Evolutionary conservation across 768 basidiomycete genomes (phyloP).

Genomic region (Suillus lakei): DNA sequence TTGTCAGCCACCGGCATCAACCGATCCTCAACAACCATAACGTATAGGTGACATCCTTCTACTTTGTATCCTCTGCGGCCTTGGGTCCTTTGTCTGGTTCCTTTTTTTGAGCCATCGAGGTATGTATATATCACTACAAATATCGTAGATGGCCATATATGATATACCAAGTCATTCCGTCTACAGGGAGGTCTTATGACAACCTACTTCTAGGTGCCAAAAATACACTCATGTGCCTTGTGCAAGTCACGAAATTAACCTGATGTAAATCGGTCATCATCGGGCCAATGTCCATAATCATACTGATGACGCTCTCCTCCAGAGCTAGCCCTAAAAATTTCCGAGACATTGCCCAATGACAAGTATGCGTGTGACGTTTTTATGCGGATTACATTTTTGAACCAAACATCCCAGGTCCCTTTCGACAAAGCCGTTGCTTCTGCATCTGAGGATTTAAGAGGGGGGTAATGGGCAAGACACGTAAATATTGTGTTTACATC

Average conservation of each 20-base stretch:
- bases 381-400: not conserved
- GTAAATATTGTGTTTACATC: not conserved
- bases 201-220: not conserved
- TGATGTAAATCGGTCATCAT: not conserved
- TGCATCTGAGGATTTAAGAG: not conserved
- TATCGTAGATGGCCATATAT: not conserved
- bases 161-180: not conserved
- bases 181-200: not conserved
- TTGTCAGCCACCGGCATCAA: constrained; percentile 1
- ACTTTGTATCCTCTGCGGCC: not conserved
- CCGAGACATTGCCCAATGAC: not conserved
- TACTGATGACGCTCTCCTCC: not conserved
- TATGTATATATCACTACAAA: too few relatives aligned
- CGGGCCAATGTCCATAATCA: not conserved
- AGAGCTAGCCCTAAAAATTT: not conserved
- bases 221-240: not conserved
- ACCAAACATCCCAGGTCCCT: not conserved
- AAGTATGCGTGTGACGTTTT: not conserved
- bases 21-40: not conserved
- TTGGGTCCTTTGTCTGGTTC: not conserved
- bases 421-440: not conserved
- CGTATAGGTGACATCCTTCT: too few relatives aligned
- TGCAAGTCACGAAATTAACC: not conserved
- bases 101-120: too few relatives aligned
- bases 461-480: not conserved